A percentile compares a stretch with the other conserved stretches of the same genome.
phyloP scores from a whole-genome alignment of 192 early-diverging fungal genomes.

The Polychytrium aggregatum region DNA sequence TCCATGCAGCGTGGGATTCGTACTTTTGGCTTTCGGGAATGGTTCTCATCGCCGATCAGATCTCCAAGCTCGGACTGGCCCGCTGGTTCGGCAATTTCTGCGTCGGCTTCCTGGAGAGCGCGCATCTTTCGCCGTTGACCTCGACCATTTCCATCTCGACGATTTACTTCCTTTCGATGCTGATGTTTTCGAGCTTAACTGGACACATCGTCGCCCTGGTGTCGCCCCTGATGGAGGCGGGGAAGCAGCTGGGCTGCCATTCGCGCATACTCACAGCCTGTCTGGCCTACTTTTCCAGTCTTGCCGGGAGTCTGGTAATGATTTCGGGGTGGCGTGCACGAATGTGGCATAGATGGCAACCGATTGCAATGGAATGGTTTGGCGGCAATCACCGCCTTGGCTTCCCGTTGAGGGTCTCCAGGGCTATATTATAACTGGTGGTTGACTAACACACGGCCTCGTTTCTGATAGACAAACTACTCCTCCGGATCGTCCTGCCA shows the following conservation, averaged over 20 bases:
- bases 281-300: slow-evolving; percentile 51
- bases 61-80: slow-evolving; percentile 57
- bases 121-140: slow-evolving; percentile 22
- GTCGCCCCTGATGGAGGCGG: slow-evolving; percentile 64
- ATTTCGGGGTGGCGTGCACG: background rate
- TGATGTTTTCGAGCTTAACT: slow-evolving; percentile 60
- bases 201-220: slow-evolving; percentile 61
- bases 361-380: background rate
- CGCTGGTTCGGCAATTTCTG: slow-evolving; percentile 48
- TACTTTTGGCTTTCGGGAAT: slow-evolving; percentile 75
- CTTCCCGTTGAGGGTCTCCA: too few species aligned
- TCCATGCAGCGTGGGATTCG: slow-evolving; percentile 50
- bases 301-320: slow-evolving; percentile 43
- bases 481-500: slow-evolving; percentile 22
- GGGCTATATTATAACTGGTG: background rate
- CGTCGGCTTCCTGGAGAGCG: slow-evolving; percentile 14
- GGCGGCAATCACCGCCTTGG: background rate
- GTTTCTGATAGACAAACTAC: slow-evolving; percentile 17
- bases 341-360: background rate
- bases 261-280: slow-evolving; percentile 42
- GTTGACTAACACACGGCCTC: background rate
- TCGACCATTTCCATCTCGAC: slow-evolving; percentile 32
- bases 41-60: slow-evolving; percentile 62
- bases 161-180: slow-evolving; percentile 57
- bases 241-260: slow-evolving; percentile 41